Base-by-base conservation (phyloP, 2,329 filamentous ascomycete genomes). In the Beauveria brongniartii region DNA sequence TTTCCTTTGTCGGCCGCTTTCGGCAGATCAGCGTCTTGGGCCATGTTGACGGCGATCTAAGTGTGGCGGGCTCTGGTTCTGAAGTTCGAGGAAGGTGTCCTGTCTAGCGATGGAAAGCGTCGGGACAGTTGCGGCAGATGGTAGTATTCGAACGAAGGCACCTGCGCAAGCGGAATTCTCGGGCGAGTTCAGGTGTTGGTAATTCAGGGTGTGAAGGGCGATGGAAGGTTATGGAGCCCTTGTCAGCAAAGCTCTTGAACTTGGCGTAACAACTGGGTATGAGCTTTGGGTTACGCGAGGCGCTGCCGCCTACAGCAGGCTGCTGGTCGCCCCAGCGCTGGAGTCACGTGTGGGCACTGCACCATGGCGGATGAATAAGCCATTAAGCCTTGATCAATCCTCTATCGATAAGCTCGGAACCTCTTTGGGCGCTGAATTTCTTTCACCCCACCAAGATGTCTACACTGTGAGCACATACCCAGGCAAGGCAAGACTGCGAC, bases 1-100 rank as follows among this genome's bases (percentile, higher is more conserved):
- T 99, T 99, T 78, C 92, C 92, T 84, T 97, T 97, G 78, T 96
- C 91, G 74, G 86, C 83, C 74, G 88, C 80, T 77, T 89, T 90
- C 75, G 89, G 83, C 82, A 88, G 84, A 78, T 96, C 90, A 80
- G 88, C 91, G 78, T 95, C 91, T 82, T 96, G 90, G 79, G 92
- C 92, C 94, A 97, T 96, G 78, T 76, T 82, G 75, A 73, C 69
- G 72, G 71, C 67, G 69, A 69, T 51, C 46, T 57, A 63, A 64
- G 63, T 65, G 66, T 64, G 66, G 64, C 59, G 55, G 65, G 61
- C 58, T 55, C 26, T 50, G 26, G 52, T 50, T 22, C 22, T 51
- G 51, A 55, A 43, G 52, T 41, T 53, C 26, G 46, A 57, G 53
- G 47, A 43, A 51, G 37, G 46, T 26, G 46, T 28, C 30, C 37